A percentile compares a stretch with the other conserved stretches of the same genome.
Evolutionary conservation across 2,329 filamentous ascomycete genomes (phyloP).

Genomic region (Aspergillus novofumigatus): DNA sequence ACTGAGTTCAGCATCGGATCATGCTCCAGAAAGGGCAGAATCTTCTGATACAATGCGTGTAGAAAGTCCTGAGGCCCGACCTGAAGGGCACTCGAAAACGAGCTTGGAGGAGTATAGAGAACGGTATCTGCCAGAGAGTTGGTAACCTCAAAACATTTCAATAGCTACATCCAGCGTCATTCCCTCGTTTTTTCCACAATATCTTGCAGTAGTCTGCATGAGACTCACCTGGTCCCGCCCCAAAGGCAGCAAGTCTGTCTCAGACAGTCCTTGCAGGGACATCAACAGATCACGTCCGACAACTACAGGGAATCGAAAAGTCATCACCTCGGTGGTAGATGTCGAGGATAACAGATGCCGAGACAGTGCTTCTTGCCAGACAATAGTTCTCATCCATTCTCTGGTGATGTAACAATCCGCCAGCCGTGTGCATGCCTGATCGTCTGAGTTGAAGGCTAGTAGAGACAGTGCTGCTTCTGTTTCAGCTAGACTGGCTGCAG

Average conservation of each 20-base stretch:
- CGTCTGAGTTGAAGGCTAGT: slow-evolving; percentile 9
- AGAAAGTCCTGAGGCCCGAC: slow-evolving; percentile 26
- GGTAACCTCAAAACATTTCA: slow-evolving; percentile 31
- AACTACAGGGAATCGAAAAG: slow-evolving; percentile 22
- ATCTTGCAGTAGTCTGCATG: background rate
- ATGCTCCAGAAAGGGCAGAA: slow-evolving; percentile 25
- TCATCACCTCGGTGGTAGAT: slow-evolving; percentile 17
- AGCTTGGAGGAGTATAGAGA: slow-evolving; percentile 12
- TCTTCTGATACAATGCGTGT: slow-evolving; percentile 28
- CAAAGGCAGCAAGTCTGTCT: slow-evolving; percentile 25
- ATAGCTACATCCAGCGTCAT: slow-evolving; percentile 12
- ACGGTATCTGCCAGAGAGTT: slow-evolving; percentile 29
- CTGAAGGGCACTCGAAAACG: slow-evolving; percentile 9
- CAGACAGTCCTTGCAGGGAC: slow-evolving; percentile 19
- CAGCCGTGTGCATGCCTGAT: slow-evolving; percentile 16
- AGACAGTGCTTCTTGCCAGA: slow-evolving; percentile 29
- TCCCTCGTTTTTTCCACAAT: background rate
- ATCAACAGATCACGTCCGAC: slow-evolving; percentile 23
- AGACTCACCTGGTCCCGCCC: slow-evolving; percentile 27
- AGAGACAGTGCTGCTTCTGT: slow-evolving; percentile 20
- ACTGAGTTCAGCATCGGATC: slow-evolving; percentile 24
- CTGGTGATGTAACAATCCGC: slow-evolving; percentile 28
- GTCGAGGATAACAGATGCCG: slow-evolving; percentile 23
- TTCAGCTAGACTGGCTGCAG: slow-evolving; percentile 10
- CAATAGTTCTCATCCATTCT: slow-evolving; percentile 31